A percentile compares a stretch with the other conserved stretches of the same genome.
phyloP scores from a whole-genome alignment of 768 basidiomycete genomes.

The Tulasnella sp. region DNA sequence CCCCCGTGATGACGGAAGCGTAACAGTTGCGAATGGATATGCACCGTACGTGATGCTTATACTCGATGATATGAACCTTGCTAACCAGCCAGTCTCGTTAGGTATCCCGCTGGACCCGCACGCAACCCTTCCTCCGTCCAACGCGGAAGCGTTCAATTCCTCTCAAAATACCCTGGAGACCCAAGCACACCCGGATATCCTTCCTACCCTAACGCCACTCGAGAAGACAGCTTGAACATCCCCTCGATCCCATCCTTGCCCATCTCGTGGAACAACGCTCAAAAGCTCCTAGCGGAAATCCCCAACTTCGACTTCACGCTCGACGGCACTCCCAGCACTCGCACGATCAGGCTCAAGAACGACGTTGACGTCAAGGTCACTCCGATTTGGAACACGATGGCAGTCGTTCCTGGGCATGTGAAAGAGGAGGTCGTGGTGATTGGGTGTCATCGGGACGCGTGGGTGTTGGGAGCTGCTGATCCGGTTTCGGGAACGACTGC shows the following conservation, averaged over 20 bases:
- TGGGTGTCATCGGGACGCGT: conserved; percentile 82
- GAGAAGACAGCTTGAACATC: conserved; percentile 44
- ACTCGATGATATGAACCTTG: not conserved
- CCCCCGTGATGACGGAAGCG: conserved; percentile 72
- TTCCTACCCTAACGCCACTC: conserved; percentile 68
- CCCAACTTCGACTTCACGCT: not conserved
- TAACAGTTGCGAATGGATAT: conserved; percentile 67
- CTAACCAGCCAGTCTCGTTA: conserved; percentile 16
- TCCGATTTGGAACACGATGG: conserved; percentile 87
- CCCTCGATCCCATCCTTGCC: conserved; percentile 81
- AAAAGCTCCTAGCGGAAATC: conserved; percentile 46
- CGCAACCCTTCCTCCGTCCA: conserved; percentile 75
- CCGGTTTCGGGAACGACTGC: conserved; percentile 72
- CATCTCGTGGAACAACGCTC: conserved; percentile 76
- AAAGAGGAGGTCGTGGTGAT: conserved; percentile 76
- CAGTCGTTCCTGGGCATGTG: conserved; percentile 70
- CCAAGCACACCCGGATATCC: conserved; percentile 85
- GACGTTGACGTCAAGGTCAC: conserved; percentile 70
- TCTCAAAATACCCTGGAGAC: conserved; percentile 50
- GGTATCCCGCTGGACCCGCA: conserved; percentile 79
- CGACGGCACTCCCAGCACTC: conserved; percentile 32
- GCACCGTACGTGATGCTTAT: conserved; percentile 30
- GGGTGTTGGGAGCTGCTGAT: conserved; percentile 75
- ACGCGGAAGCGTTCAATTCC: conserved; percentile 69
- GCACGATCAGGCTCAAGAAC: conserved; percentile 45